A percentile compares a stretch with the other conserved stretches of the same genome.
Conservation (phyloP, 495 filamentous ascomycete genomes). For the Chaetomium fimeti region DNA sequence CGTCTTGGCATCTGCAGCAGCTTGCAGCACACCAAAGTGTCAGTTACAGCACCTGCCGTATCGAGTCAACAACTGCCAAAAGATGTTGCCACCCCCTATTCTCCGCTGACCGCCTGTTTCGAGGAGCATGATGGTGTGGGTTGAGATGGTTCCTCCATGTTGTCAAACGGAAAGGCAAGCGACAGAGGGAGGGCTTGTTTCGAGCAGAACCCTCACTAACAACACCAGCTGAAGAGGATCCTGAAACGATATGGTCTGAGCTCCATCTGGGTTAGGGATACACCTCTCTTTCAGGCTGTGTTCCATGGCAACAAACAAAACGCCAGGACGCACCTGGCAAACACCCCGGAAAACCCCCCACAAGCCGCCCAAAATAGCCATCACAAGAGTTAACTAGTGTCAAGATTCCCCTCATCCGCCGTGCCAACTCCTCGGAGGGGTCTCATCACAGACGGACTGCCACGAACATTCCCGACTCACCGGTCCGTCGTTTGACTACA, state of each 20-base stretch:
- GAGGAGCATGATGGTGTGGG: not conserved
- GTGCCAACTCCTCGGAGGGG: no score
- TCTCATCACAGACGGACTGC: not conserved
- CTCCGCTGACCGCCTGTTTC: not conserved
- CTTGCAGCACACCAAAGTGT: not conserved
- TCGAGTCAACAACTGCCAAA: not conserved
- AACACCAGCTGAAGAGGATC: not conserved
- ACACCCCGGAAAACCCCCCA: not conserved
- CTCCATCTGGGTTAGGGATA: not conserved
- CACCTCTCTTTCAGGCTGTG: not conserved
- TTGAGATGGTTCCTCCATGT: not conserved
- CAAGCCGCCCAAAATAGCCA: not conserved
- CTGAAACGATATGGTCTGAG: not conserved
- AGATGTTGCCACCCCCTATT: slow-evolving; percentile 1
- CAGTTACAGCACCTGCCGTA: not conserved
- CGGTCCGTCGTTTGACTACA: no score
- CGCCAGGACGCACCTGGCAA: not conserved
- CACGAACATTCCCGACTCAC: not conserved
- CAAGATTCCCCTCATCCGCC: not conserved
- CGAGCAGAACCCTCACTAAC: not conserved
- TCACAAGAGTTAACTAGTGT: not conserved
- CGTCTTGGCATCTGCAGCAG: not conserved
- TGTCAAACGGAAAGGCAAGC: not conserved
- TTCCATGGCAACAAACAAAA: not conserved
- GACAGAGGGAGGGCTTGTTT: not conserved